Evolutionary conservation across 2,329 filamentous ascomycete genomes (phyloP).

Genomic region (Alternaria arborescens): DNA sequence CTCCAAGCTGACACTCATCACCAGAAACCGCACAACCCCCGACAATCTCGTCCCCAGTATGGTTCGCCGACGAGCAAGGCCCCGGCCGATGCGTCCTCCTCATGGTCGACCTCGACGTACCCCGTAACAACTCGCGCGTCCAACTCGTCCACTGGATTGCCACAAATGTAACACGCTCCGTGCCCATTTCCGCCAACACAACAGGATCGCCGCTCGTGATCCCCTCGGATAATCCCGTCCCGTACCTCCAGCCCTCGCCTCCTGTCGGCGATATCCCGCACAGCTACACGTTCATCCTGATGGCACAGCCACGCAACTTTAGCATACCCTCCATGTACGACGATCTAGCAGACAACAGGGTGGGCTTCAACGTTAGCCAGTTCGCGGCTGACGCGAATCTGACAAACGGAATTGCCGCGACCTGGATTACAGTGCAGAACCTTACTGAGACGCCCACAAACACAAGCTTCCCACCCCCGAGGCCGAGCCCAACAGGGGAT

Average conservation of each 20-base stretch:
- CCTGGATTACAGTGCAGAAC: constrained; percentile 52
- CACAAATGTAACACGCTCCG: constrained; percentile 32
- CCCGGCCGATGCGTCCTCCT: constrained; percentile 32
- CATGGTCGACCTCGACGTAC: constrained; percentile 46
- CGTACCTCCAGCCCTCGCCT: constrained; percentile 39
- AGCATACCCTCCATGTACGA: constrained; percentile 38
- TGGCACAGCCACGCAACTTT: constrained; percentile 40
- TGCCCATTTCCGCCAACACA: constrained; percentile 7
- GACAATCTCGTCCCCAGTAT: constrained; percentile 31
- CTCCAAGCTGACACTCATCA: constrained; percentile 1
- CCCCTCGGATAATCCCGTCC: constrained; percentile 23
- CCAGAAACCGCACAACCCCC: constrained; percentile 40
- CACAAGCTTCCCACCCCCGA: constrained; percentile 29
- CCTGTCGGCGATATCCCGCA: constrained; percentile 43
- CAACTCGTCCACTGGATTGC: constrained; percentile 47
- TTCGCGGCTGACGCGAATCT: constrained; percentile 49
- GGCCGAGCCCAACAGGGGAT: constrained; percentile 25
- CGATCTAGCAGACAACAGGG: constrained; percentile 29
- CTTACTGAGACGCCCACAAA: constrained; percentile 28
- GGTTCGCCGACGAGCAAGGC: constrained; percentile 18
- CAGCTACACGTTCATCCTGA: constrained; percentile 41
- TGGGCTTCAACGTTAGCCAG: constrained; percentile 47
- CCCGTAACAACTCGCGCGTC: constrained; percentile 41
- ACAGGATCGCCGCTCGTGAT: constrained; percentile 22
- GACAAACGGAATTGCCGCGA: constrained; percentile 43